Base-by-base conservation (phyloP, 164 flowering plant species). In the Nelumbo lutea region DNA sequence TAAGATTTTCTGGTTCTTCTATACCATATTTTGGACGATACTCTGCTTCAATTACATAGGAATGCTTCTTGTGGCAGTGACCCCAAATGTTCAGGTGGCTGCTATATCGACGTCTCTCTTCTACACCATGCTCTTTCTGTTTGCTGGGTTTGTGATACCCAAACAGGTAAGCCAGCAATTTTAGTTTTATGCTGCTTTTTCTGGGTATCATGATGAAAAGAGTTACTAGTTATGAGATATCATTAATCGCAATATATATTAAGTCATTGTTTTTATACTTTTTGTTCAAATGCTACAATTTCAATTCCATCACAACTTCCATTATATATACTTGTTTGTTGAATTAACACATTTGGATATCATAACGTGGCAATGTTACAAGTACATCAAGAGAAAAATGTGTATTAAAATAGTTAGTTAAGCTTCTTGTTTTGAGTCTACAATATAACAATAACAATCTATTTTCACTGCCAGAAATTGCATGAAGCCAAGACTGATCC, bases 91-190 rank as follows among this genome's bases (percentile, higher is more conserved):
- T 41, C 73, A 78, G 61, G 65, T 82, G 9, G 84, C 86, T 56
- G 42, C 80, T 9, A 68, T 85, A 2, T 56, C 72, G 1, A 50
- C 80, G 40, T 58, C 77, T 61, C 43, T 61, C 10, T 58, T 51
- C 70, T 79, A 70, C 74, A 71, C 83, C 6, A 61, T 80, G 46
- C 40, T 78, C 51, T 82, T 74, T 66, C 70, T 87, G 58, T 87
- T 83, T 70, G 41, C 90, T 4, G 88, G 90, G 15, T 84, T 76
- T 64, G 50, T 75, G 8, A 78, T 86, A 14, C 88, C 88, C 3
- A 69, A 61, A 79, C 79, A 85, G 47, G 90, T 86, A 77, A 76
- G 82, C 42, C 27, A 38, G 64, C 55, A 27, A 38, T 61, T 42
- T 69, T 44, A 10, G 46, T 44, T 5, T 13, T 14, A 8, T 64